phyloP scores from a whole-genome alignment of 345 rosid species.

The Gynandropsis gynandra region DNA sequence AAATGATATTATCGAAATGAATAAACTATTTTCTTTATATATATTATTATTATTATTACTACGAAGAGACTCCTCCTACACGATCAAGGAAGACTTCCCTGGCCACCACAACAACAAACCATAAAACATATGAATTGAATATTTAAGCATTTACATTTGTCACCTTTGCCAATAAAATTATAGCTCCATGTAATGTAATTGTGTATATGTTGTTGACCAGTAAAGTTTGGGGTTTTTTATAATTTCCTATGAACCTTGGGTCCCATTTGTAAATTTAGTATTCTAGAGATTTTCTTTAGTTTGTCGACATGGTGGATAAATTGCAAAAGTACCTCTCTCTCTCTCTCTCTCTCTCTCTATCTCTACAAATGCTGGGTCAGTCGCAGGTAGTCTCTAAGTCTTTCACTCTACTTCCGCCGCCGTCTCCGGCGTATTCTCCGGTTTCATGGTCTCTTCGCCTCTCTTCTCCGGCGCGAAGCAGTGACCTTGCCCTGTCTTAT shows the following conservation, averaged over 20 bases:
- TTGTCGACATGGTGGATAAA: no score
- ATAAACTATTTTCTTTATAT: no score
- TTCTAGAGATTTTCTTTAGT: no score
- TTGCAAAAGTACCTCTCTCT: no score
- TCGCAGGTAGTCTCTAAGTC: constrained; percentile 17
- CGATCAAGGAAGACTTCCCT: constrained; percentile 59
- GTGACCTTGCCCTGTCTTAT: not conserved
- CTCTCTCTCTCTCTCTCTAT: constrained; percentile 3
- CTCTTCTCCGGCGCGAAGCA: not conserved
- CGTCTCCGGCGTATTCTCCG: constrained; percentile 22
- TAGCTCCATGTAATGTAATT: no score
- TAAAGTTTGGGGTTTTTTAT: no score
- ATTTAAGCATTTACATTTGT: not conserved
- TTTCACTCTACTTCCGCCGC: constrained; percentile 21
- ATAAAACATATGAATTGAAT: not conserved
- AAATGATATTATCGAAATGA: no score
- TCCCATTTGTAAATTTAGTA: no score
- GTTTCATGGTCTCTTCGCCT: constrained; percentile 5
- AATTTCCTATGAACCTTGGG: no score
- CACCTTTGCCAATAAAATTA: no score
- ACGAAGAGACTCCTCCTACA: constrained; percentile 29
- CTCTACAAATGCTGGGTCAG: constrained; percentile 23
- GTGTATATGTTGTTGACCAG: no score
- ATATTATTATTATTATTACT: no score
- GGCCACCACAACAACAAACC: constrained; percentile 35